Conservation (phyloP, 225 moss, liverwort and hornwort genomes). For the Pleurozium schreberi region DNA sequence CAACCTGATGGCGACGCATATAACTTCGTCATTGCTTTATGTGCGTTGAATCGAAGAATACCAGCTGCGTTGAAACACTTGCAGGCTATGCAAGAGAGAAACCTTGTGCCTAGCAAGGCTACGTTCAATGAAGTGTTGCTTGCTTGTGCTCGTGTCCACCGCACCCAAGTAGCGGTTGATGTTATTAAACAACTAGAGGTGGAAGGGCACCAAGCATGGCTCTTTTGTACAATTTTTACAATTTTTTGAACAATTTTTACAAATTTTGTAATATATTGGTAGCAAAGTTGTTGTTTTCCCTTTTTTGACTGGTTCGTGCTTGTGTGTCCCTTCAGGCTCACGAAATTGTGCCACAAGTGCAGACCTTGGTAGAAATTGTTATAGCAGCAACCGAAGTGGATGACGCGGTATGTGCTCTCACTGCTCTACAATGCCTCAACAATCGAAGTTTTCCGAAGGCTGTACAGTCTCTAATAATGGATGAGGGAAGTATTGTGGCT, state of each 20-base stretch:
- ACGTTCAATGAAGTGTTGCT: conserved; percentile 84
- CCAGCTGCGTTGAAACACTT: conserved; percentile 60
- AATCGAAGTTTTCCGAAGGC: conserved; percentile 5
- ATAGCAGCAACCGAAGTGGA: conserved; percentile 57
- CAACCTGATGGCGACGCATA: conserved; percentile 85
- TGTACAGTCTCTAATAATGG: conserved; percentile 39
- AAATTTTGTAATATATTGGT: not conserved
- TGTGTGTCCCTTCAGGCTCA: conserved; percentile 35
- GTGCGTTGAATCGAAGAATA: conserved; percentile 67
- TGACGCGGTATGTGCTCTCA: conserved; percentile 54
- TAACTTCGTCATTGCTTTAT: conserved; percentile 88
- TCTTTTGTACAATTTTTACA: not conserved
- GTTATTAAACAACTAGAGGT: conserved; percentile 80
- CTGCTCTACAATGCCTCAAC: conserved; percentile 39
- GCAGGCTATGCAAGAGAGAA: conserved; percentile 54
- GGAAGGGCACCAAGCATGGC: not conserved
- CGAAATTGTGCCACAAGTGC: conserved; percentile 36
- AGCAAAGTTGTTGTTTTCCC: not conserved
- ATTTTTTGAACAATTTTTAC: not conserved
- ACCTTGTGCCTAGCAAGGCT: conserved; percentile 71
- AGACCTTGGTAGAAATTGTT: conserved; percentile 51
- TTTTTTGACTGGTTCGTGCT: not conserved
- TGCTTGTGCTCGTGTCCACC: conserved; percentile 42
- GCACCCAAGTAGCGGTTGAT: conserved; percentile 38
- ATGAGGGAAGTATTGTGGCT: conserved; percentile 70